phyloP scores from a whole-genome alignment of 805 yeast genomes.

The Candida easanensis region DNA sequence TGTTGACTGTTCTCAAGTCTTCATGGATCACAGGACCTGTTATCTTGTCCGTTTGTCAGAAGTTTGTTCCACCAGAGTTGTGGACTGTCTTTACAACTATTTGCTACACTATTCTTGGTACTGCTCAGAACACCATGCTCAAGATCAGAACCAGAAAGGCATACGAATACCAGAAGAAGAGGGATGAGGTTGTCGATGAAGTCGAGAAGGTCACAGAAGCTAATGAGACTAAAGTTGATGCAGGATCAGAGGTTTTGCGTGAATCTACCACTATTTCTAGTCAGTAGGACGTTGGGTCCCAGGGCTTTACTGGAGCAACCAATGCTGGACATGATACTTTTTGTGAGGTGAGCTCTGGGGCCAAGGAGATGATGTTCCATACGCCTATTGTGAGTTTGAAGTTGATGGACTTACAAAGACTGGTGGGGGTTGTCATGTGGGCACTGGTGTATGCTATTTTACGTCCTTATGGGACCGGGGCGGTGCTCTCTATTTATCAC shows the following conservation, averaged over 20 bases:
- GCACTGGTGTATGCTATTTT: conserved; percentile 4
- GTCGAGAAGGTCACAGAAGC: conserved; percentile 10
- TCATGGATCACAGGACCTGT: conserved; percentile 54
- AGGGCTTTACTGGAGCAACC: background rate
- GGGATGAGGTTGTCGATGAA: conserved; percentile 22
- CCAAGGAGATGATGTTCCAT: background rate
- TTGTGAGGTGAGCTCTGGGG: background rate
- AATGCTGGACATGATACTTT: background rate
- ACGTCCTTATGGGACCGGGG: background rate
- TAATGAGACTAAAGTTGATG: conserved; percentile 10
- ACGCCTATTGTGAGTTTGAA: background rate
- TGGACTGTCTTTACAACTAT: conserved; percentile 65
- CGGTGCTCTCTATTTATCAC: background rate
- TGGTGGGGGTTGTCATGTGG: conserved; percentile 12
- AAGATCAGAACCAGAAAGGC: conserved; percentile 35
- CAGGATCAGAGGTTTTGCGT: conserved; percentile 13
- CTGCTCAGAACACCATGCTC: conserved; percentile 56
- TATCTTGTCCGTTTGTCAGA: conserved; percentile 55
- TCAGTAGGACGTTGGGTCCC: conserved; percentile 1
- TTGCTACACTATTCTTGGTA: conserved; percentile 58
- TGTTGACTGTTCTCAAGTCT: conserved; percentile 44
- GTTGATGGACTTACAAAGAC: conserved; percentile 6
- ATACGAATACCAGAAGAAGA: conserved; percentile 19
- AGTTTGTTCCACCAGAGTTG: conserved; percentile 49
- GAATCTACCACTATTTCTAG: conserved; percentile 4